Conservation (phyloP, 2,329 filamentous ascomycete species). For the Clarireedia homoeocarpa region DNA sequence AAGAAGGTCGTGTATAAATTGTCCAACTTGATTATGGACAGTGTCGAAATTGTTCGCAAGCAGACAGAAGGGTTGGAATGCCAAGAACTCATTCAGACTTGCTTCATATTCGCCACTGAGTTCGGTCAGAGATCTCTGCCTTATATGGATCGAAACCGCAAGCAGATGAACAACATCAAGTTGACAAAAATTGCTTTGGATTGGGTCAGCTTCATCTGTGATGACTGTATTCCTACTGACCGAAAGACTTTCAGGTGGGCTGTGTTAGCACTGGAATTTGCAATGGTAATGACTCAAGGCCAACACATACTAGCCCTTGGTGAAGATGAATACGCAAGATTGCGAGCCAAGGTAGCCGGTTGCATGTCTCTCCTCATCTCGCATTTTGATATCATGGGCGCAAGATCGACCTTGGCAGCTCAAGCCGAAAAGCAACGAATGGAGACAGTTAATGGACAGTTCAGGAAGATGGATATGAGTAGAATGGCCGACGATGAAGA, state of each 20-base stretch:
- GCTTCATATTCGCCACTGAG: constrained; percentile 97
- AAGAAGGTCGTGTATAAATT: constrained; percentile 94
- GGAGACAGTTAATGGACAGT: constrained; percentile 70
- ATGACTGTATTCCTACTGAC: constrained; percentile 90
- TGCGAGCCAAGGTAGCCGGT: constrained; percentile 84
- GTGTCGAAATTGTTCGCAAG: constrained; percentile 82
- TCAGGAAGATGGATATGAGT: constrained; percentile 71
- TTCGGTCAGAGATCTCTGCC: constrained; percentile 91
- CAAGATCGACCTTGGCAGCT: constrained; percentile 83
- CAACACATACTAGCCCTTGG: constrained; percentile 87
- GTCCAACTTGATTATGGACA: constrained; percentile 98
- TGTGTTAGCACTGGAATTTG: constrained; percentile 88
- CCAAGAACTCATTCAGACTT: constrained; percentile 93
- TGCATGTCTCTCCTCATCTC: constrained; percentile 97
- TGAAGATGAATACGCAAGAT: constrained; percentile 74
- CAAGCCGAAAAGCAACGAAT: constrained; percentile 87
- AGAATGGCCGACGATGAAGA: constrained; percentile 73
- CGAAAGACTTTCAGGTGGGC: constrained; percentile 97
- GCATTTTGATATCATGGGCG: constrained; percentile 98
- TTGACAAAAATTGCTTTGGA: constrained; percentile 88
- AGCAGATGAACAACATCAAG: constrained; percentile 95
- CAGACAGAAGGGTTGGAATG: constrained; percentile 81
- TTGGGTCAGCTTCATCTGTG: constrained; percentile 97
- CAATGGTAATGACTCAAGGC: constrained; percentile 93
- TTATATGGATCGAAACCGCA: constrained; percentile 91